Evolutionary conservation across 2,329 filamentous ascomycete genomes (phyloP), one percentile per base, ranked within the genome.

Genomic region (Ilyonectria robusta): DNA sequence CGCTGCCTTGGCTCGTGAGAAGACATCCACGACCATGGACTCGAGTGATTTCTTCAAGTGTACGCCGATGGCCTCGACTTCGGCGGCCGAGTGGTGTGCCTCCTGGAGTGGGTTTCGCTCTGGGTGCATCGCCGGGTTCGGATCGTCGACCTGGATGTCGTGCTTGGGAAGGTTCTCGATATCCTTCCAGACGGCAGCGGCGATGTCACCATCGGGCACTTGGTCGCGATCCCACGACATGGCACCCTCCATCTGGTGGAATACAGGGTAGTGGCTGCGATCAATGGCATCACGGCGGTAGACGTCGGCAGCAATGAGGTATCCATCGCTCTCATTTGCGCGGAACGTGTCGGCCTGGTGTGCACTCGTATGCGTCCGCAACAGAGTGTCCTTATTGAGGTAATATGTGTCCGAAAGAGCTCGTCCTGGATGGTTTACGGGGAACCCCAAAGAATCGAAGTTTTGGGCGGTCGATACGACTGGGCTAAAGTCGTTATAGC

Each of bases 231-330:
- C 92, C 95, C 96, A 99, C 60, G 94, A 92, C 73, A 92, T 88
- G 9, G 95, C 95, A 13, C 94, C 95, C 80, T 99, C 96, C 95
- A 98, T 98, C 83, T 99, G 96, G 82, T 99, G 96, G 81, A 99
- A 99, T 65, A 97, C 90, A 0, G 96, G 96, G 81, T 98, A 98
- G 82, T 99, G 96, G 74, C 92, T 96, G 63, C 93, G 90, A 81
- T 99, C 96, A 76, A 99, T 92, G 63, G 95, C 95, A 87, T 99
- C 96, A 71, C 96, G 89, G 48, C 96, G 90, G 81, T 98, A 99
- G 19, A 99, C 96, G 79, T 99, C 96, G 26, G 95, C 96, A 66
- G 92, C 93, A 78, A 99, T 93, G 37, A 97, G 92, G 79, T 94
- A 99, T 3, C 95, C 96, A 42, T 91, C 87, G 74, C 88, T 92